Base-by-base conservation (phyloP, 139 green algal genomes). In the Diplosphaera chodatii region DNA sequence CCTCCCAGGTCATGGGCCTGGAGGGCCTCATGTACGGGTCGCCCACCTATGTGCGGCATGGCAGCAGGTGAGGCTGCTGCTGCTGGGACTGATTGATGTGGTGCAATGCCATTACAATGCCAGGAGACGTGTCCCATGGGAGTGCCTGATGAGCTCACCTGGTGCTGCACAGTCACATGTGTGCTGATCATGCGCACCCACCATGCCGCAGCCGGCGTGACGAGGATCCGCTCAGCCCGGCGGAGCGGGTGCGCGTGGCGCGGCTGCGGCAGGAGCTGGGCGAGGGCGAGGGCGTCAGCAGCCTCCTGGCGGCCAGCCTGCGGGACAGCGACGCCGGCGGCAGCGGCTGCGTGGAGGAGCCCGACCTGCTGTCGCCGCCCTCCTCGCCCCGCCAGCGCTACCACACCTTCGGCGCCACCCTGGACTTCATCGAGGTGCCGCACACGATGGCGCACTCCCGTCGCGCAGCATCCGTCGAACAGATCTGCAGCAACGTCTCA, bases 391-490 rank as follows among this genome's bases (percentile, higher is more conserved):
- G 85, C 55, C 70, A 90, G 72, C 78, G 91, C 30, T 81, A 91
- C 64, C 90, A 88, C 64, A 94, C 88, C n/a, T 91, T 96, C 83
- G 87, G 86, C 1, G 92, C 94, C 27, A 98, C 91, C 0, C 82
- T 98, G n/a, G 94, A 98, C 78, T 97, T 98, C 74, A 81, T 98
- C 3, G 89, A 97, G 30, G 48, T 59, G 16, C 16, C 3, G 48
- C 4, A 25, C 22, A 59, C 16, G 48, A n/a, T n/a, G n/a, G n/a
- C n/a, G n/a, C n/a, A n/a, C n/a, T n/a, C n/a, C n/a, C n/a, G n/a
- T n/a, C n/a, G n/a, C n/a, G n/a, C n/a, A n/a, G n/a, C n/a, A n/a
- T n/a, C n/a, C n/a, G n/a, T n/a, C n/a, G n/a, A n/a, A n/a, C n/a
- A n/a, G n/a, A n/a, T n/a, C n/a, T n/a, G n/a, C n/a, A n/a, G n/a